Evolutionary conservation across 768 basidiomycete genomes (phyloP).

Genomic region (Psilocybe sp.): DNA sequence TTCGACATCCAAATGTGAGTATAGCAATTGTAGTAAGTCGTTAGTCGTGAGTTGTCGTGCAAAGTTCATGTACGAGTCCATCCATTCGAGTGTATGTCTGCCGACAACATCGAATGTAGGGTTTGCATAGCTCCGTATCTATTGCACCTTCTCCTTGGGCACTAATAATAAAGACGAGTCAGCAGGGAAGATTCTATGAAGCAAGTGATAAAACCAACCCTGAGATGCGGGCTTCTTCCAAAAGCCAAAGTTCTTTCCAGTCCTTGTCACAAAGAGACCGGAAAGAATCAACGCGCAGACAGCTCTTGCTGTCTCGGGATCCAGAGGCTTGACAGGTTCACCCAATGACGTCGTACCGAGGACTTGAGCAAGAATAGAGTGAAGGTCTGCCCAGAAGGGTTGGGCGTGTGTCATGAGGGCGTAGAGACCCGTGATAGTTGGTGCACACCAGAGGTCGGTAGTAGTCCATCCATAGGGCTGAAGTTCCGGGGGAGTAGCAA

Average conservation of each 20-base stretch:
- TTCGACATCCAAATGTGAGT: no score
- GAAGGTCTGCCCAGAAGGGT: constrained; percentile 73
- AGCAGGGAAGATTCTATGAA: not conserved
- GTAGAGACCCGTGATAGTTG: constrained; percentile 72
- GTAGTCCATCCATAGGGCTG: constrained; percentile 83
- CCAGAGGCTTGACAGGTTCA: constrained; percentile 45
- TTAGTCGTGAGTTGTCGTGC: no score
- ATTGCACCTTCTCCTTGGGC: constrained; percentile 10
- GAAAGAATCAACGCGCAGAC: constrained; percentile 68
- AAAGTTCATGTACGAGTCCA: no score
- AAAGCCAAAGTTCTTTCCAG: constrained; percentile 61
- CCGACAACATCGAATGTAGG: no score
- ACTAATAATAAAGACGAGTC: not conserved
- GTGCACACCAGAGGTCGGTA: constrained; percentile 84
- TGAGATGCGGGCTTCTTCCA: constrained; percentile 19
- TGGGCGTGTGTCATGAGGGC: constrained; percentile 85
- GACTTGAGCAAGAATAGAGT: constrained; percentile 43
- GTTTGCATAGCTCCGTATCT: not conserved
- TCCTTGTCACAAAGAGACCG: constrained; percentile 58
- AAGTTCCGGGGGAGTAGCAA: constrained; percentile 80
- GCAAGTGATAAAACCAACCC: not conserved
- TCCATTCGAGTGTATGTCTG: no score
- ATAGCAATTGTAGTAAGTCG: no score
- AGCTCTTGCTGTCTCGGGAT: constrained; percentile 65
- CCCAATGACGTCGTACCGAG: constrained; percentile 36